Evolutionary conservation across 106 monocot genomes (phyloP).

Genomic region (Alisma plantagoaquatica): DNA sequence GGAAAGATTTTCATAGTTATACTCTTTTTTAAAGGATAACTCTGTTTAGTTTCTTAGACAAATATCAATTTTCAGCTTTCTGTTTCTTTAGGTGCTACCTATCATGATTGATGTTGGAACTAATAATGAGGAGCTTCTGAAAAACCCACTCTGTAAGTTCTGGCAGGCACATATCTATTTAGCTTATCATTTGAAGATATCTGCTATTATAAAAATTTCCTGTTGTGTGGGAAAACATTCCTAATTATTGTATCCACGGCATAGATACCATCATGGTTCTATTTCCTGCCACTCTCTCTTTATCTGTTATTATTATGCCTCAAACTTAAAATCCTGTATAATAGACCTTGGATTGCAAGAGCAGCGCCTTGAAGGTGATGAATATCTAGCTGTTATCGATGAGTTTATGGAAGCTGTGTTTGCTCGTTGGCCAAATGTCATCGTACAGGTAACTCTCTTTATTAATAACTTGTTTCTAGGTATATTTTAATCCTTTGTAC

Average conservation of each 20-base stretch:
- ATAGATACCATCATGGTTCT: no score
- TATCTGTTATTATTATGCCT: background rate
- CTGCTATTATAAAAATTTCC: no score
- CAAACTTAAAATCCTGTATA: no score
- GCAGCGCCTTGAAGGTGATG: constrained; percentile 83
- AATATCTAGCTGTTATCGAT: constrained; percentile 86
- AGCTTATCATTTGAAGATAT: background rate
- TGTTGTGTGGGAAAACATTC: no score
- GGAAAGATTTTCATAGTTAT: no score
- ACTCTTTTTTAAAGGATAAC: no score
- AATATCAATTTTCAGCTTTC: background rate
- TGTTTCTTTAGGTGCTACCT: constrained; percentile 70
- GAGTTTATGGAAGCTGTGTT: constrained; percentile 99
- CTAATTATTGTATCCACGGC: no score
- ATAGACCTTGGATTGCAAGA: constrained; percentile 90
- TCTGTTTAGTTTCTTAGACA: no score
- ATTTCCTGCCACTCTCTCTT: background rate
- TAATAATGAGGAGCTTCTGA: constrained; percentile 94
- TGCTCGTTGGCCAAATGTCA: constrained; percentile 95
- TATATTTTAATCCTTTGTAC: background rate
- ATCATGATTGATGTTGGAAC: constrained; percentile 99
- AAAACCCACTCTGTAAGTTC: constrained; percentile 86
- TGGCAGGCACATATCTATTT: no score
- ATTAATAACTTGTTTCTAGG: background rate
- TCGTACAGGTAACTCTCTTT: constrained; percentile 64